Evolutionary conservation across 139 green algal species (phyloP).

Genomic region (Closterium sp.): DNA sequence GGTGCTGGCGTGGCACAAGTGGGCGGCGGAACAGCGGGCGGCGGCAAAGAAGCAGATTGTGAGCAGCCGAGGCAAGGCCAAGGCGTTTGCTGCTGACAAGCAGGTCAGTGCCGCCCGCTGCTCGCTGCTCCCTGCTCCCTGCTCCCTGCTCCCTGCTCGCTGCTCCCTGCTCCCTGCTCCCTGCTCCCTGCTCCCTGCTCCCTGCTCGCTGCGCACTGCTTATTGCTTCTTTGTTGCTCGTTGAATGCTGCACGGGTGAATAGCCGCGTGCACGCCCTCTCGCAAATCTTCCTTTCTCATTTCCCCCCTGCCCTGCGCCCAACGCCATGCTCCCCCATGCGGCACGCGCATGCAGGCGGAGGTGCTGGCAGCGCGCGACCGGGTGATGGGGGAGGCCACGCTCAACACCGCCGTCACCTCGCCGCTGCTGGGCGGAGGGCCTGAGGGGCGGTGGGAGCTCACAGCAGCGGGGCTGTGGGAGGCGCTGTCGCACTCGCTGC

Average conservation of each 20-base stretch:
- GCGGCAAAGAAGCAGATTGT: constrained; percentile 10
- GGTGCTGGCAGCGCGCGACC: constrained; percentile 24
- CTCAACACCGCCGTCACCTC: neutral
- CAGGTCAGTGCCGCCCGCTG: neutral
- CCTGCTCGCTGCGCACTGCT: neutral
- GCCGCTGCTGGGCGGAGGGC: neutral
- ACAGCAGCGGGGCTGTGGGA: constrained; percentile 7
- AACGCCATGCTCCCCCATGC: neutral
- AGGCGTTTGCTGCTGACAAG: constrained; percentile 7
- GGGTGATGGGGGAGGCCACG: constrained; percentile 15
- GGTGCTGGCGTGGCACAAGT: constrained; percentile 30
- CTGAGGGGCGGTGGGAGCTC: constrained; percentile 30
- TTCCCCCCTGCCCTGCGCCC: neutral
- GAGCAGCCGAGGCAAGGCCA: constrained; percentile 2
- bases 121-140: no score
- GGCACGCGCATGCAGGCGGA: constrained; percentile 10
- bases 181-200: no score
- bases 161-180: no score
- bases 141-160: no score
- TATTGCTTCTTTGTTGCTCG: neutral
- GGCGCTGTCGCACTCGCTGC: neutral
- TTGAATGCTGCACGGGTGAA: neutral
- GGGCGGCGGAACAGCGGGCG: constrained; percentile 1
- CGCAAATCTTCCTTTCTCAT: neutral
- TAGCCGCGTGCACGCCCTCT: neutral